These are phyloP conservation scores for Cyamopsis tetragonoloba DNA, from an alignment of 306 rosid species.

Conservation along the genomic window DNA sequence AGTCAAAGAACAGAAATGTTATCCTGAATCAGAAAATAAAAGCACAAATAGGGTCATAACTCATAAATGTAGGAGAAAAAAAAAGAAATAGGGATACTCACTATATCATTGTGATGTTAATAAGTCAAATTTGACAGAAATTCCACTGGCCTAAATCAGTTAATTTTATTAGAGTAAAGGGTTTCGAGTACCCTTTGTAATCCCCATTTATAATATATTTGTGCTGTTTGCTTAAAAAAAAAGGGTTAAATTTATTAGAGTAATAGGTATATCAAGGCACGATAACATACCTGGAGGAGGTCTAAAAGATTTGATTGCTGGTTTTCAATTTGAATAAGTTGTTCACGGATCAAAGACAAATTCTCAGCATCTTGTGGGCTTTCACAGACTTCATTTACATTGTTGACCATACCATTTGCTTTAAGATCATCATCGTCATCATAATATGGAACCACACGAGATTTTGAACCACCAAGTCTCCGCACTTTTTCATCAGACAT, in stretches of 20 bases:
- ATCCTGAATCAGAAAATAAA: background rate
- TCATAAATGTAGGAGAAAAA: background rate
- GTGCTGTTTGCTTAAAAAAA: too few species aligned
- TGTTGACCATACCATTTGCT: conserved; percentile 32
- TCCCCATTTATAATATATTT: too few species aligned
- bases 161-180: background rate
- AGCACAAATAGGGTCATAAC: background rate
- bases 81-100: background rate
- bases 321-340: conserved; percentile 92
- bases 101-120: background rate
- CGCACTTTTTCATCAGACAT: conserved; percentile 51
- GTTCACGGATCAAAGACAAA: conserved; percentile 75
- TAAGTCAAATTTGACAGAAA: background rate
- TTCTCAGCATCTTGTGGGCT: conserved; percentile 73
- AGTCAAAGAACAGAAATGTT: background rate
- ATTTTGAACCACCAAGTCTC: conserved; percentile 50
- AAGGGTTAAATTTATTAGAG: background rate
- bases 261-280: conserved; percentile 5
- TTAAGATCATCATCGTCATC: conserved; percentile 39
- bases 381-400: conserved; percentile 47
- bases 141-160: conserved; percentile 6
- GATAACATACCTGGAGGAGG: conserved; percentile 69
- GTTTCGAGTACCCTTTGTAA: too few species aligned
- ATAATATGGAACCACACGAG: conserved; percentile 71
- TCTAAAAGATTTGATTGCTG: conserved; percentile 83